Evolutionary conservation across 768 basidiomycete species (phyloP), one percentile per base, ranked within the genome.

Genomic region (Cystobasidiopsis lactophilus): DNA sequence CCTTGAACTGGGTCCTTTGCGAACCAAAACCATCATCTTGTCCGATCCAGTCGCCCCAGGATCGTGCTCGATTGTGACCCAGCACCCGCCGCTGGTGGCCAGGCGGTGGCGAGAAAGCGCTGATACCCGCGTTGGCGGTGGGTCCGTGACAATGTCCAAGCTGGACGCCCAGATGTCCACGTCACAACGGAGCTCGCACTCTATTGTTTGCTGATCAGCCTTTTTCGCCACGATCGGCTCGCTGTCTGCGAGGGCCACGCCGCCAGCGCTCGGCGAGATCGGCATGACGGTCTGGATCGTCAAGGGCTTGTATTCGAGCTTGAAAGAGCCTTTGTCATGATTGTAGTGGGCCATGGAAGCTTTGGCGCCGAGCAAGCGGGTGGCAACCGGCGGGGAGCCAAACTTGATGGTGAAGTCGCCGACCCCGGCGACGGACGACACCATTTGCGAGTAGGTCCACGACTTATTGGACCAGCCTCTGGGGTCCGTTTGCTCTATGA

Each of bases 401-500:
- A 77, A 80, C 66, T 86, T 89, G 68, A 98, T 91, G 5, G 85
- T 80, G 61, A 85, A 95, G 57, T 95, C 91, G 21, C 93, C 86
- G 10, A 93, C 79, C 1, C 89, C 89, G 0, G 88, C 85, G 0
- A 96, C 69, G 1, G 79, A 74, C 38, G 75, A 75, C 62, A 91
- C 79, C 85, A 96, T 91, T 60, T 86, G 79, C n/a, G 78, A 79
- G 1, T 89, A 91, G 48, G 91, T 88, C 13, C 83, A 82, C 0
- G 78, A 77, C 66, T 95, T 96, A 68, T 84, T 86, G 4, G 85
- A 78, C 89, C 91, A 95, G 43, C 88, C 88, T 66, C 89, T 85
- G 5, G 88, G 88, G 65, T 98, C 91, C 11, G 85, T 88, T 66
- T 96, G 93, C 62, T 96, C 91, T 3, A 98, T 74, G 1, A 98